Evolutionary conservation across 75 land plant genomes (phyloP), one percentile per base, ranked within the genome.

Genomic region (Sequoiadendron giganteum): DNA sequence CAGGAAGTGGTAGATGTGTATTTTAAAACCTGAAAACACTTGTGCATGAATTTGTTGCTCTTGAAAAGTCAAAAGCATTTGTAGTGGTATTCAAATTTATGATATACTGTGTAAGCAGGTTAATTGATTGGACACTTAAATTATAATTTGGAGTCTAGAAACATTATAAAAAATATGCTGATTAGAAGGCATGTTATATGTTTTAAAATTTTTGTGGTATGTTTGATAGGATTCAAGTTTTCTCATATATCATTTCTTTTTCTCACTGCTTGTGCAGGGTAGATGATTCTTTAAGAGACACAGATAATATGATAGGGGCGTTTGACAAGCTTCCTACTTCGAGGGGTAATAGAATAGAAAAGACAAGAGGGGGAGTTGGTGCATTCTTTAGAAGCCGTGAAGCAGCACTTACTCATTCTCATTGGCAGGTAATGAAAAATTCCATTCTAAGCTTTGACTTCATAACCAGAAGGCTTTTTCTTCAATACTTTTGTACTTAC

Each of bases 341-440:
- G 25, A 42, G 49, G 61, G 90, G 85, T 86, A 82, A 90, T 79
- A 91, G 84, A 83, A 86, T 61, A 68, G 40, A 85, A 77, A 89
- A 85, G 81, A 88, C 87, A 19, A 85, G 90, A 84, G 87, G 87
- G 90, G 95, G 95, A 58, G 92, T 98, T 84, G 90, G 87, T 87
- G 92, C 96, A 76, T 96, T 91, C 87, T 97, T 98, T 85, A 91
- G 92, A 88, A 95, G 87, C 82, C 94, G 93, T 42, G 97, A 95
- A 58, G 87, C 91, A 52, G 88, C 93, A 43, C 90, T 98, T 32
- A 65, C 91, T 19, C 90, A 90, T 19, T 91, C 91, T 42, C 94
- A 95, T 82, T 98, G 99, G 99, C 96, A 98, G 99, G 99, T 98
- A 85, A 47, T 30, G n/a, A 19, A 11, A 79, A 9, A 52, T 85